Conservation (phyloP, 768 basidiomycete genomes). For the Clitopilus hobsonii region DNA sequence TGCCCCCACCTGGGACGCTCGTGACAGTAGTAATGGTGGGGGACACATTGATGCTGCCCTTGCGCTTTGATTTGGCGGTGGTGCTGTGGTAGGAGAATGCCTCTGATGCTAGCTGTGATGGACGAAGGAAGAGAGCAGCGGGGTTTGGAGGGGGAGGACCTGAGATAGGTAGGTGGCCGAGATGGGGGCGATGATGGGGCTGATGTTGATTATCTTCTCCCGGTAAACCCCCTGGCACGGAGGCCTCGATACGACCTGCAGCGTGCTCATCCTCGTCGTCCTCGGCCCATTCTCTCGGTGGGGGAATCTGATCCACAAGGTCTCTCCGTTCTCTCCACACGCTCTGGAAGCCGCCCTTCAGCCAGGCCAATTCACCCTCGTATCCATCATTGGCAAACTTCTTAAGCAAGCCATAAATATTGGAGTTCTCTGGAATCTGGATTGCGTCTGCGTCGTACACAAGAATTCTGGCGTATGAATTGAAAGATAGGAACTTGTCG, state of each 20-base stretch:
- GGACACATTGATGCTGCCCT: slow-evolving; percentile 10
- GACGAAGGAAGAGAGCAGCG: slow-evolving; percentile 35
- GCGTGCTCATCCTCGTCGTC: slow-evolving; percentile 38
- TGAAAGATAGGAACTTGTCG: slow-evolving; percentile 57
- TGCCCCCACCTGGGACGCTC: slow-evolving; percentile 11
- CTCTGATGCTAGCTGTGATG: slow-evolving; percentile 55
- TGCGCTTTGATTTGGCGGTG: slow-evolving; percentile 21
- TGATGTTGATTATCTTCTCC: neutral
- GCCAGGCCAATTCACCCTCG: slow-evolving; percentile 64
- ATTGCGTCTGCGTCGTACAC: slow-evolving; percentile 83
- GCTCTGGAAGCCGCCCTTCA: slow-evolving; percentile 79
- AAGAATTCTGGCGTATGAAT: slow-evolving; percentile 56
- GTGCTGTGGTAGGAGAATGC: slow-evolving; percentile 53
- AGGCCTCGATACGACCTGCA: neutral
- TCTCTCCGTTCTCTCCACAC: slow-evolving; percentile 51
- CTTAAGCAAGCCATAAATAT: slow-evolving; percentile 67
- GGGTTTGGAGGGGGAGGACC: neutral
- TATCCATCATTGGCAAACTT: slow-evolving; percentile 61
- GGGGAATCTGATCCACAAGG: slow-evolving; percentile 47
- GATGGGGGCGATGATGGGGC: slow-evolving; percentile 3
- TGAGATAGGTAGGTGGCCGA: neutral
- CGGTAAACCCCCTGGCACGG: neutral
- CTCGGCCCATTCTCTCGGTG: slow-evolving; percentile 46
- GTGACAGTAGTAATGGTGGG: no score
- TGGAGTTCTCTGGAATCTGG: slow-evolving; percentile 55